Evolutionary conservation across 176 grass and related monocot species (phyloP), one percentile per base, ranked within the genome.

Genomic region (Carex parvula): DNA sequence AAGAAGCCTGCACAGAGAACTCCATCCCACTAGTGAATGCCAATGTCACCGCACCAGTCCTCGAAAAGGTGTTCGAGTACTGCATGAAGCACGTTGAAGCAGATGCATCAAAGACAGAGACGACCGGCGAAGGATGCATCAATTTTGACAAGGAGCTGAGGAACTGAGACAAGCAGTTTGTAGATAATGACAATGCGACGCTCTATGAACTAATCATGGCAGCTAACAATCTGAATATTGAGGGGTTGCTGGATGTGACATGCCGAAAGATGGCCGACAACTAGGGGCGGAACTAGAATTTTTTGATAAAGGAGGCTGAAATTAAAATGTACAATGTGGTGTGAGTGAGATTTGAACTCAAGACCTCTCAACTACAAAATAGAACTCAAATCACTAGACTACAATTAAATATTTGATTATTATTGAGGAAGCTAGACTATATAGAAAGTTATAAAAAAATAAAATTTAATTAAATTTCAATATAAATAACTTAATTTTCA

Each of bases 51-150:
- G 16, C 60, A 0, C 7, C 22, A 0, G 64, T 81, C 64, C 82
- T 88, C 24, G 24, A 14, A 5, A 80, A 71, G 52, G 87, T 85
- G 12, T 55, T 85, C 22, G 64, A 85, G 63, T 88, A 88, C 64
- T 85, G 82, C 24, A 41, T 22, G 39, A 84, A 74, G 64, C 87
- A 88, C 10, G 75, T 76, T 21, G 66, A 41, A 5, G 35, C 74
- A 15, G 18, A 41, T 30, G 67, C 60, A 26, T 26, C 20, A 1
- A 26, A 44, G 35, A 44, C 37, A 11, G 26, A n/a, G 0, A 41
- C 18, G 10, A 2, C 60, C 2, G 2, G 1, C 37, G 0, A 39
- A 39, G 37, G 4, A 39, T 39, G 37, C 37, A 37, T 37, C 35
- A 3, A 33, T 61, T 61, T n/a, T 22, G 64, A 5, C 1, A 15